Conservation (phyloP, 306 rosid species). For the Myrica gale region DNA sequence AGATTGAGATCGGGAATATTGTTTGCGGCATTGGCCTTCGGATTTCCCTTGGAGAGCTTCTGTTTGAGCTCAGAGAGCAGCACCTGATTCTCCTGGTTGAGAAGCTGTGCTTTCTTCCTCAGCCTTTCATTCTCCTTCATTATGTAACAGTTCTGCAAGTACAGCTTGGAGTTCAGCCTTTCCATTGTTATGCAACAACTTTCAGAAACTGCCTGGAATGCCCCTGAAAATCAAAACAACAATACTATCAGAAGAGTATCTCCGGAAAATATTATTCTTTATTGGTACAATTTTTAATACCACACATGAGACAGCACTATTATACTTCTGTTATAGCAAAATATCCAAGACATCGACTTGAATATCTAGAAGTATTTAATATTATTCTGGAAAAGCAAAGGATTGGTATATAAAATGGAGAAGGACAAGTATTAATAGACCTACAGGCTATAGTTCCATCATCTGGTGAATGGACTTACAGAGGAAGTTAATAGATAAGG, state of each 20-base stretch:
- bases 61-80: slow-evolving; percentile 88
- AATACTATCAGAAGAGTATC: neutral
- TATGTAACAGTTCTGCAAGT: slow-evolving; percentile 91
- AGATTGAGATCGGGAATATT: slow-evolving; percentile 67
- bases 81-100: slow-evolving; percentile 91
- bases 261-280: slow-evolving; percentile 10
- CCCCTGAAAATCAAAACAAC: slow-evolving; percentile 36
- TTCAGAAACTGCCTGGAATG: neutral
- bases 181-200: slow-evolving; percentile 51
- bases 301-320: slow-evolving; percentile 5
- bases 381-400: neutral
- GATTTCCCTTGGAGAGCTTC: slow-evolving; percentile 64
- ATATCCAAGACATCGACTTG: slow-evolving; percentile 7
- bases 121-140: slow-evolving; percentile 91
- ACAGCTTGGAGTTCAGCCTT: slow-evolving; percentile 89
- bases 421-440: neutral
- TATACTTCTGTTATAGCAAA: neutral
- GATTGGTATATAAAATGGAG: neutral
- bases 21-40: slow-evolving; percentile 44
- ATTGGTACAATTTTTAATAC: slow-evolving; percentile 4
- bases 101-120: slow-evolving; percentile 93
- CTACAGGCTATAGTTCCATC: neutral
- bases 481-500: neutral
- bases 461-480: neutral
- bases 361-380: neutral